Evolutionary conservation across 78 protist species (phyloP), one percentile per base, ranked within the genome.

Genomic region (Polysphondylium violaceum): DNA sequence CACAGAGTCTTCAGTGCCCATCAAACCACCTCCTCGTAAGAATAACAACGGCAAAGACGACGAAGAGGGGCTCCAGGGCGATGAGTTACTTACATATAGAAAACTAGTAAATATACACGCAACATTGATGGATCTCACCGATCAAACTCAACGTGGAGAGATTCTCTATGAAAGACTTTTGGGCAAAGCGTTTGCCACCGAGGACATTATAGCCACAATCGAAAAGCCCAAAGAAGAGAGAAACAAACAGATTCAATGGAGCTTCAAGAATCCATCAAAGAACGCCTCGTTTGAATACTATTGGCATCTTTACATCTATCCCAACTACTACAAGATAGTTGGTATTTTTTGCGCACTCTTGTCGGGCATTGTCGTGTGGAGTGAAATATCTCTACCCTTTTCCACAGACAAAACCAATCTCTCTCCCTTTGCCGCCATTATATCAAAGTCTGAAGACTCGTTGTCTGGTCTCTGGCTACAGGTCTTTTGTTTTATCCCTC

Each of bases 181-280:
- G 7, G 79, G 91, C 21, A 83, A 83, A 33, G 91, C 81, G 43
- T 83, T 83, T n/a, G 91, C 91, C 9, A 59, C 68, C 6, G 91
- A 83, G 25, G 91, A 83, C 59, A 83, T 83, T 3, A 69, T 83
- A 21, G 91, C 47, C 23, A 41, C 79, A 3, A 12, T 31, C 5
- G 51, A 69, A 40, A 50, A 17, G 3, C 76, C 55, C 1, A 35
- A 17, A 0, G 51, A 76, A 9, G 0, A 27, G 2, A 16, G 65
- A 41, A 33, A 23, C 1, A 36, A 25, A 14, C 14, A 41, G 12
- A 69, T 83, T 21, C 27, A 68, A 43, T 83, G 91, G 91, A 47
- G 72, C 16, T 83, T 83, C n/a, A 83, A 83, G 59, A 1, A 56
- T 8, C 2, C 51, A 0, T 40, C 75, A 68, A 55, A 29, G 1